Evolutionary conservation across 73 alveolate species (phyloP), one percentile per base, ranked within the genome.

Genomic region (Paramecium caudatum): DNA sequence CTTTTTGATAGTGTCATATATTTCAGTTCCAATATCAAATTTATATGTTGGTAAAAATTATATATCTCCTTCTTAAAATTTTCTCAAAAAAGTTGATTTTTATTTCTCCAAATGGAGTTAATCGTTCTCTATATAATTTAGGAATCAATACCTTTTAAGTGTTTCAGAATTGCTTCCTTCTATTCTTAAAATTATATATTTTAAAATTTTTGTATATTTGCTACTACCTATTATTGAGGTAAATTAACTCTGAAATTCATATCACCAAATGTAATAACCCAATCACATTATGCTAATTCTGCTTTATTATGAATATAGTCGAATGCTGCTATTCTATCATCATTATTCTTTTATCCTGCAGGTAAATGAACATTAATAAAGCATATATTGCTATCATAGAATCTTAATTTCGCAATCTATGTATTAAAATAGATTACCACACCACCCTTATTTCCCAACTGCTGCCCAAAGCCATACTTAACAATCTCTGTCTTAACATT

Each of bases 371-470:
- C 93, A 83, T 96, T 93, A 37, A 86, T 45, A 39, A 86, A 78
- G 10, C 90, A 61, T 19, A 86, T 86, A 46, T 94, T 90, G n/a
- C 97, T 63, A 88, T 97, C 96, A 81, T 74, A 94, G 1, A 96
- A 46, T 36, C 92, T 84, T 47, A 97, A 90, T 41, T 97, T 91
- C 16, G 95, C 93, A 12, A 92, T 93, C 80, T 55, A 55, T 55
- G 4, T 55, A 23, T 55, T 27, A 27, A 55, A 5, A 0, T 23
- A 27, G 30, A 0, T 23, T 55, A 55, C 80, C 41, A 96, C 98
- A 10, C 98, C 98, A 16, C 99, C 99, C 94, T 97, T 97, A 82
- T 97, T 97, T 2, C 99, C 99, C 23, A 97, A 78, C 48, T 94
- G 86, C 0, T 99, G 98, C 34, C 98, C 96, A 47, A 96, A 90